Conservation (phyloP, 257 asterid species). For the Euphrasia confusa region DNA sequence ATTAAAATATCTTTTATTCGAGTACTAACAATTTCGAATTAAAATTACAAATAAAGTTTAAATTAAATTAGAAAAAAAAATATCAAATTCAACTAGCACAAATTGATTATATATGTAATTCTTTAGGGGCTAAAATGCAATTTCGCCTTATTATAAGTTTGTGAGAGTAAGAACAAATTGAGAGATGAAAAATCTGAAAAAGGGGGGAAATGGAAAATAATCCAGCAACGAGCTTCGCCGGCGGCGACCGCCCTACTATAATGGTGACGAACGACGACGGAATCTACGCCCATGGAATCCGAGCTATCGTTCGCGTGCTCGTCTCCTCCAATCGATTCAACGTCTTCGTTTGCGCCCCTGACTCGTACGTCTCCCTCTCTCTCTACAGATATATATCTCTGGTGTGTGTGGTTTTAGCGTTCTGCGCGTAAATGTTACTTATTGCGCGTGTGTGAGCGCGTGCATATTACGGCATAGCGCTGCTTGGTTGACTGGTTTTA, state of each 20-base stretch:
- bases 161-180: background rate
- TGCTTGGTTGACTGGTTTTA: too few relatives aligned
- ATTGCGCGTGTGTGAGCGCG: too few relatives aligned
- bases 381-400: too few relatives aligned
- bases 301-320: slow-evolving; percentile 66
- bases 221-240: slow-evolving; percentile 25
- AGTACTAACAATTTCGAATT: too few relatives aligned
- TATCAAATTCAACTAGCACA: too few relatives aligned
- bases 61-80: too few relatives aligned
- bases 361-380: slow-evolving; percentile 41
- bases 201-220: slow-evolving; percentile 31
- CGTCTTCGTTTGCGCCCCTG: slow-evolving; percentile 90
- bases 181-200: background rate
- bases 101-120: too few relatives aligned
- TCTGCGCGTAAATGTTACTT: background rate
- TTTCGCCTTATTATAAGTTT: too few relatives aligned
- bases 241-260: slow-evolving; percentile 53
- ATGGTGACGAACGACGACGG: slow-evolving; percentile 97
- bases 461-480: too few relatives aligned
- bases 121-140: too few relatives aligned
- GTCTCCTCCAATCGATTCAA: slow-evolving; percentile 61
- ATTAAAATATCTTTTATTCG: too few relatives aligned
- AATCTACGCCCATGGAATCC: slow-evolving; percentile 74
- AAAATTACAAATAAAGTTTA: too few relatives aligned
- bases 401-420: background rate